These are phyloP conservation scores for Erythrophleum fordii DNA, from an alignment of 306 rosid species.

Conservation along the genomic window DNA sequence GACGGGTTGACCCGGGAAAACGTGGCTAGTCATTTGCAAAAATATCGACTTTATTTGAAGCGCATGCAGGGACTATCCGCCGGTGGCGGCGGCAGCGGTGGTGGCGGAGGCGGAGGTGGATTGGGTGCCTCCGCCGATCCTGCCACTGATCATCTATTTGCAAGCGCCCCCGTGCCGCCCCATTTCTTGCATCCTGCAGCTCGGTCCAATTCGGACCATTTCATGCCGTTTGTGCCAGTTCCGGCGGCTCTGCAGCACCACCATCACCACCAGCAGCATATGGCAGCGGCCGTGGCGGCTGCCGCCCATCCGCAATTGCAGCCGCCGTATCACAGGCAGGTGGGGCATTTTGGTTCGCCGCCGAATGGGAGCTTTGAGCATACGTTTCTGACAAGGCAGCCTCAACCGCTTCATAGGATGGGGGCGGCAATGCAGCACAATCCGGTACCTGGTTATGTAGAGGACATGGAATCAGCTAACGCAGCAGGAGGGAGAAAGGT, in stretches of 20 bases:
- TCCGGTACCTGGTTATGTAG: conserved; percentile 59
- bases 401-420: conserved; percentile 72
- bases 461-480: conserved; percentile 85
- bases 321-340: conserved; percentile 76
- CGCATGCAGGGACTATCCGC: conserved; percentile 90
- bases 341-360: conserved; percentile 86
- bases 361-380: conserved; percentile 89
- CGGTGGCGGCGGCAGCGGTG: conserved; percentile 43
- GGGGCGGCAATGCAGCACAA: conserved; percentile 76
- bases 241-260: conserved; percentile 82
- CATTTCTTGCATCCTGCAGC: conserved; percentile 75
- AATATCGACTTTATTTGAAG: conserved; percentile 90
- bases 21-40: conserved; percentile 95
- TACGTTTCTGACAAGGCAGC: conserved; percentile 75
- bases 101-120: conserved; percentile 48
- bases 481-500: conserved; percentile 85
- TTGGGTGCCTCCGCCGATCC: conserved; percentile 53
- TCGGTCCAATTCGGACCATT: conserved; percentile 81
- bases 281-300: conserved; percentile 52
- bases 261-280: conserved; percentile 77
- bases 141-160: conserved; percentile 87
- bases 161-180: conserved; percentile 89
- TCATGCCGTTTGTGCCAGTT: conserved; percentile 85
- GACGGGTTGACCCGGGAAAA: conserved; percentile 96
- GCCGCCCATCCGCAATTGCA: conserved; percentile 61